A percentile compares a stretch with the other conserved stretches of the same genome.
Evolutionary conservation across 2,329 filamentous ascomycete genomes (phyloP).

Genomic region (Truncatella angustata): DNA sequence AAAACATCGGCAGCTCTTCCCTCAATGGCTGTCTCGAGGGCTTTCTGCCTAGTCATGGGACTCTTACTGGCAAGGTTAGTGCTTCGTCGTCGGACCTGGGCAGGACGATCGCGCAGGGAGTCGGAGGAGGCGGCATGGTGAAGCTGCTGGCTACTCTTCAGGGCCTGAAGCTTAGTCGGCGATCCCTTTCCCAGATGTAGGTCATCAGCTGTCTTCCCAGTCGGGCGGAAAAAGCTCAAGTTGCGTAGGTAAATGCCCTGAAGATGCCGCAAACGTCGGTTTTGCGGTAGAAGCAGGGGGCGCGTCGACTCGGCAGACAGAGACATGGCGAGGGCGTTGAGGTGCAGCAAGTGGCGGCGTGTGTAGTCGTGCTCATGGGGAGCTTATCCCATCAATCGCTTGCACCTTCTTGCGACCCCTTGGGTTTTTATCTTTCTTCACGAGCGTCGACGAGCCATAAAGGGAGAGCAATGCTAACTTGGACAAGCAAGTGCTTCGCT

Average conservation of each 20-base stretch:
- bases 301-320: slow-evolving; percentile 11
- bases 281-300: slow-evolving; percentile 59
- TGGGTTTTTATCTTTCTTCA: too few relatives aligned
- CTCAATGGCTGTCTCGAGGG: slow-evolving; percentile 70
- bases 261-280: slow-evolving; percentile 84
- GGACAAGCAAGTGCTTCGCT: background rate
- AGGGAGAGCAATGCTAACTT: background rate
- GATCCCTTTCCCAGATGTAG: slow-evolving; percentile 71
- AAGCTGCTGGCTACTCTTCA: slow-evolving; percentile 44
- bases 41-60: slow-evolving; percentile 63
- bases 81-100: slow-evolving; percentile 44
- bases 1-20: slow-evolving; percentile 81
- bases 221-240: slow-evolving; percentile 63
- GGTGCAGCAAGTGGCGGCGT: slow-evolving; percentile 2
- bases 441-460: too few relatives aligned
- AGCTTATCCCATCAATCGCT: background rate
- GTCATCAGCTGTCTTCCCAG: slow-evolving; percentile 70
- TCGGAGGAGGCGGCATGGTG: slow-evolving; percentile 57
- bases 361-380: too few relatives aligned
- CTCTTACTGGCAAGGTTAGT: slow-evolving; percentile 45
- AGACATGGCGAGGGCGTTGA: slow-evolving; percentile 11
- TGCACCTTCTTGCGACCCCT: too few relatives aligned
- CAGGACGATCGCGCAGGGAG: slow-evolving; percentile 38
- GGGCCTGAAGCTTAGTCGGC: slow-evolving; percentile 61
- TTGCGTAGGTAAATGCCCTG: slow-evolving; percentile 86